phyloP scores from a whole-genome alignment of 129 eudicot genomes.

The Helichrysum umbraculigerum region DNA sequence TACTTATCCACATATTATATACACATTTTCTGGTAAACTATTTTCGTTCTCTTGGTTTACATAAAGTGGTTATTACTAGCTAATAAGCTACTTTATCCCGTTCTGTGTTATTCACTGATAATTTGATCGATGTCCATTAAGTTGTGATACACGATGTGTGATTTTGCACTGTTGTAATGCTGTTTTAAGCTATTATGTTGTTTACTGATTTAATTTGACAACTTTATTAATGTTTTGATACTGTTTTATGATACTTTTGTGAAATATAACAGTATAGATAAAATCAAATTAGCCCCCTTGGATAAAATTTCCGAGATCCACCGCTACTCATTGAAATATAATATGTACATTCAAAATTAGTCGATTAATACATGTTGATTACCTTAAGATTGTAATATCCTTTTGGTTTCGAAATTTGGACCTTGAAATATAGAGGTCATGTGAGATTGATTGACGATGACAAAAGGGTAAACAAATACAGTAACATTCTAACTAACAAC shows the following conservation, averaged over 20 bases:
- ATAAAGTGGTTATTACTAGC: no score
- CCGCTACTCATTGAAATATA: no score
- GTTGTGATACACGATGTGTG: background rate
- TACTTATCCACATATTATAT: no score
- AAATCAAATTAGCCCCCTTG: no score
- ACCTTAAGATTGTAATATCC: constrained; percentile 11
- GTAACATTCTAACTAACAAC: constrained; percentile 13
- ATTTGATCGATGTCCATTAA: no score
- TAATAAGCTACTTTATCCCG: no score
- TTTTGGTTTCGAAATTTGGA: constrained; percentile 16
- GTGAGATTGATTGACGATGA: constrained; percentile 39
- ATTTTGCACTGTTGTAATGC: background rate
- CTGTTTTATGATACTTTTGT: no score
- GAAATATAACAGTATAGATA: no score
- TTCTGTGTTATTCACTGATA: no score
- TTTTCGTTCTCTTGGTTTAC: no score
- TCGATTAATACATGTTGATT: constrained; percentile 7
- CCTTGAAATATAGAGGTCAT: constrained; percentile 25
- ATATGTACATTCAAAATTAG: background rate
- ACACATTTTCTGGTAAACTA: no score
- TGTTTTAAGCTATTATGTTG: background rate
- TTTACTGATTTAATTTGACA: background rate
- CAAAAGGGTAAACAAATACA: constrained; percentile 31
- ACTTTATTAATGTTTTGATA: no score
- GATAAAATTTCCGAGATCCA: background rate